A percentile compares a stretch with the other conserved stretches of the same genome.
Conservation (phyloP, 805 yeast genomes). For the Ogataea chonburiensis region DNA sequence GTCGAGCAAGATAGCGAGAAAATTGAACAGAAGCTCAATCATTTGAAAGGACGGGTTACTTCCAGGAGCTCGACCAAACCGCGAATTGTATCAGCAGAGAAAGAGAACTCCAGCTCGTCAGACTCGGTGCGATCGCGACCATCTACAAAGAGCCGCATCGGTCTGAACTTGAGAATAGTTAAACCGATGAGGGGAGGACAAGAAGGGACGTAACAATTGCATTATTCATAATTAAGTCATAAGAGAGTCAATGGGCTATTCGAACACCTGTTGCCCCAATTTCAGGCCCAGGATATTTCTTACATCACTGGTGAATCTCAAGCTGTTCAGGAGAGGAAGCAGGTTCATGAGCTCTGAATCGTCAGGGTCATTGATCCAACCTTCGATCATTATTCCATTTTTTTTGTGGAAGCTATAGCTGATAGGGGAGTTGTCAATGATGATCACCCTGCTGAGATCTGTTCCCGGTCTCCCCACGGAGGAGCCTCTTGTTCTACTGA, state of each 20-base stretch:
- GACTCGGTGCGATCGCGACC: slow-evolving; percentile 11
- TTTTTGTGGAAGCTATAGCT: slow-evolving; percentile 80
- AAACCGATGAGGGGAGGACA: slow-evolving; percentile 38
- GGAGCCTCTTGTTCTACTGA: slow-evolving; percentile 20
- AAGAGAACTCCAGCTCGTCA: slow-evolving; percentile 20
- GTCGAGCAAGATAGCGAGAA: slow-evolving; percentile 47
- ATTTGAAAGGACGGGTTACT: slow-evolving; percentile 27
- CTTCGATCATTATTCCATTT: slow-evolving; percentile 91
- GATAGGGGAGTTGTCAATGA: slow-evolving; percentile 91
- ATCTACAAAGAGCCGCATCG: slow-evolving; percentile 34
- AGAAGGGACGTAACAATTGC: slow-evolving; percentile 15
- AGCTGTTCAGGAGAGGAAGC: slow-evolving; percentile 73
- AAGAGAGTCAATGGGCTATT: slow-evolving; percentile 24
- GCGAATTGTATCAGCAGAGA: slow-evolving; percentile 11
- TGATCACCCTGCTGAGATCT: slow-evolving; percentile 67
- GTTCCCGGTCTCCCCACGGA: slow-evolving; percentile 23
- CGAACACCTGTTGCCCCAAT: slow-evolving; percentile 66
- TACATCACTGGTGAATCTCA: slow-evolving; percentile 82
- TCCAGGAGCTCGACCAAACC: slow-evolving; percentile 20
- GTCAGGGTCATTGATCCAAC: slow-evolving; percentile 97
- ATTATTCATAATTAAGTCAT: slow-evolving; percentile 1
- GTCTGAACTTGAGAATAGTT: slow-evolving; percentile 57
- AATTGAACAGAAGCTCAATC: slow-evolving; percentile 45
- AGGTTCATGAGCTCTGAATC: slow-evolving; percentile 81
- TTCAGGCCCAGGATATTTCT: slow-evolving; percentile 72